Conservation (phyloP, 169 alveolate species). For the Cryptosporidium bovis region DNA sequence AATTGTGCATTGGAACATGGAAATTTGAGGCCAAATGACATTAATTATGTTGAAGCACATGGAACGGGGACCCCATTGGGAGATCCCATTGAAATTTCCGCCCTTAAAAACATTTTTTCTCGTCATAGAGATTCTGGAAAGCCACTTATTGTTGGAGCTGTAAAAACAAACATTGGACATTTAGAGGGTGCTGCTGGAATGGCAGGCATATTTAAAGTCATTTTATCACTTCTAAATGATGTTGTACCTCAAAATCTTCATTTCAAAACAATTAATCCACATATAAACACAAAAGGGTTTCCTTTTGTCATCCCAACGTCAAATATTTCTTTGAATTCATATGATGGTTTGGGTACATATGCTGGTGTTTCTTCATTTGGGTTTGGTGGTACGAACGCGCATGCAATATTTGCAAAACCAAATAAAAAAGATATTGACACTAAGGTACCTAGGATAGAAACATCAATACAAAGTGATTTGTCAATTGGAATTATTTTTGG, state of each 20-base stretch:
- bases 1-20: slow-evolving; percentile 79
- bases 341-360: slow-evolving; percentile 25
- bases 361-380: slow-evolving; percentile 84
- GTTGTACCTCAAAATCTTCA: slow-evolving; percentile 83
- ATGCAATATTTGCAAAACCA: slow-evolving; percentile 80
- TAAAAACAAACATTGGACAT: slow-evolving; percentile 86
- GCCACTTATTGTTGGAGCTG: slow-evolving; percentile 85
- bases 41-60: slow-evolving; percentile 81
- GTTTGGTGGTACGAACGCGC: slow-evolving; percentile 84
- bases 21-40: slow-evolving; percentile 73
- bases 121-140: slow-evolving; percentile 75
- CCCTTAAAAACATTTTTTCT: slow-evolving; percentile 78
- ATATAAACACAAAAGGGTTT: slow-evolving; percentile 82
- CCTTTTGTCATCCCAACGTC: slow-evolving; percentile 77
- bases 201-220: slow-evolving; percentile 81
- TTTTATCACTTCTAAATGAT: slow-evolving; percentile 77
- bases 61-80: slow-evolving; percentile 85
- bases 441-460: neutral
- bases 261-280: slow-evolving; percentile 82
- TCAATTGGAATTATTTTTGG: slow-evolving; percentile 77
- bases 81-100: slow-evolving; percentile 83
- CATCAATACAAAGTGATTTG: neutral
- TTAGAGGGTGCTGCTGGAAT: slow-evolving; percentile 86
- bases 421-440: neutral
- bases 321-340: slow-evolving; percentile 70